Evolutionary conservation across 768 basidiomycete species (phyloP).

Genomic region (Boletus rubescentipes): DNA sequence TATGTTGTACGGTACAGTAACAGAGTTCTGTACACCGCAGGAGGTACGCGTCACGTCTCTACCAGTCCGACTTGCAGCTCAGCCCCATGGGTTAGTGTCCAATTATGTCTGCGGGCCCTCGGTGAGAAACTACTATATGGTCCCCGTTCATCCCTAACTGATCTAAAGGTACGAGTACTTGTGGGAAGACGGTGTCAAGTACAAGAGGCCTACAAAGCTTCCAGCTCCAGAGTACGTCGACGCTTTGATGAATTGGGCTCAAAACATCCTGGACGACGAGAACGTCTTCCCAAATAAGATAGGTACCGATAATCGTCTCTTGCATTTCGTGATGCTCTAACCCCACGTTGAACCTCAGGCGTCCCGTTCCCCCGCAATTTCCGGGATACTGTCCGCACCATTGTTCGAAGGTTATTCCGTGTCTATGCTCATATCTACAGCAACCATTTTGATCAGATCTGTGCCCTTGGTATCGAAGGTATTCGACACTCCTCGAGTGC

Average conservation of each 20-base stretch:
- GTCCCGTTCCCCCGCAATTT: constrained; percentile 90
- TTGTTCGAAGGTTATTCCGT: constrained; percentile 89
- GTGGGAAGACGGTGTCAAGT: constrained; percentile 89
- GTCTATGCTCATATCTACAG: constrained; percentile 99
- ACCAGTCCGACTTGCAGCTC: constrained; percentile 8
- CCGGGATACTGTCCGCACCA: constrained; percentile 86
- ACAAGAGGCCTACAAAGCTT: constrained; percentile 90
- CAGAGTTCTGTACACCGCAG: constrained; percentile 94
- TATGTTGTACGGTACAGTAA: constrained; percentile 98
- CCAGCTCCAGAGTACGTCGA: constrained; percentile 96
- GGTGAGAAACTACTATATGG: constrained; percentile 46
- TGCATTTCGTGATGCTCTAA: constrained; percentile 7
- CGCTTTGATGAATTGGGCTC: constrained; percentile 98
- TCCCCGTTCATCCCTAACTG: constrained; percentile 1
- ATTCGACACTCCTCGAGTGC: neutral
- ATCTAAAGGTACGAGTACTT: constrained; percentile 84
- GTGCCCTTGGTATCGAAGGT: constrained; percentile 98
- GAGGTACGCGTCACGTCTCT: constrained; percentile 54
- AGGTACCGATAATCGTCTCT: constrained; percentile 45
- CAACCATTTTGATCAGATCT: constrained; percentile 98
- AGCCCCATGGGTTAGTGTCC: constrained; percentile 59
- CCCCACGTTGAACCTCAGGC: constrained; percentile 45
- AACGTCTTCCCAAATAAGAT: constrained; percentile 92
- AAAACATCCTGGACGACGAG: constrained; percentile 89
- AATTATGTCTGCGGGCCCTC: constrained; percentile 94